Evolutionary conservation across 1,139 yeast species (phyloP).

Genomic region (Hyphopichia wangnamkhiaoensis): DNA sequence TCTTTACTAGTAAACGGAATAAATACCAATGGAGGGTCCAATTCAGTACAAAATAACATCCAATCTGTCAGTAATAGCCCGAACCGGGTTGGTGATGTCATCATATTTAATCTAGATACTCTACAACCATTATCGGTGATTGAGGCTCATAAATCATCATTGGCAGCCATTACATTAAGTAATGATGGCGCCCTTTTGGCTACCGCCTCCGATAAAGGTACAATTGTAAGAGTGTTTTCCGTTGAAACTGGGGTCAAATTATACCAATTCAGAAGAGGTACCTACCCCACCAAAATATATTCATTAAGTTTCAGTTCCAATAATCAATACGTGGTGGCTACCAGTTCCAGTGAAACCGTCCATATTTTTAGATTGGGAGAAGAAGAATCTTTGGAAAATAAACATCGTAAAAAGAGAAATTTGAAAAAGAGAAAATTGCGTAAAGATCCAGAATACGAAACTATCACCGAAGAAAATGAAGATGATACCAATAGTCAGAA

Average conservation of each 20-base stretch:
- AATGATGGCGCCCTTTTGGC: conserved; percentile 82
- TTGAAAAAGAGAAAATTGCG: conserved; percentile 15
- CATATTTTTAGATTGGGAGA: conserved; percentile 80
- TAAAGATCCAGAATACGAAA: conserved; percentile 22
- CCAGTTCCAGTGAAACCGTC: conserved; percentile 90
- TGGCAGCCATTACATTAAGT: conserved; percentile 78
- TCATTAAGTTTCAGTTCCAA: conserved; percentile 79
- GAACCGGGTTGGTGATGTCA: conserved; percentile 79
- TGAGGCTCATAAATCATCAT: conserved; percentile 87
- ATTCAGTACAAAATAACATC: conserved; percentile 42
- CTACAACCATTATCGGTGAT: conserved; percentile 86
- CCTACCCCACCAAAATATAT: conserved; percentile 88
- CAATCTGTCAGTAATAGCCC: conserved; percentile 48
- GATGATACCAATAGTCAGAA: conserved; percentile 9
- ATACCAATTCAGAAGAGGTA: conserved; percentile 91
- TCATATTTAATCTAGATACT: conserved; percentile 73
- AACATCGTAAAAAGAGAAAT: conserved; percentile 34
- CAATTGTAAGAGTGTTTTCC: conserved; percentile 85
- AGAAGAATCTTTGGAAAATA: conserved; percentile 52
- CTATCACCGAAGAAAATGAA: conserved; percentile 34
- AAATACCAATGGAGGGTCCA: conserved; percentile 48
- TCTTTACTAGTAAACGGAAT: conserved; percentile 44
- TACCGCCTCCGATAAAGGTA: conserved; percentile 94
- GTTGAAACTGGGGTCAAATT: conserved; percentile 80
- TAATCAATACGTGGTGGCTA: conserved; percentile 74